Evolutionary conservation across 2,329 filamentous ascomycete genomes (phyloP), one percentile per base, ranked within the genome.

Genomic region (Aspergillus calidoustus): DNA sequence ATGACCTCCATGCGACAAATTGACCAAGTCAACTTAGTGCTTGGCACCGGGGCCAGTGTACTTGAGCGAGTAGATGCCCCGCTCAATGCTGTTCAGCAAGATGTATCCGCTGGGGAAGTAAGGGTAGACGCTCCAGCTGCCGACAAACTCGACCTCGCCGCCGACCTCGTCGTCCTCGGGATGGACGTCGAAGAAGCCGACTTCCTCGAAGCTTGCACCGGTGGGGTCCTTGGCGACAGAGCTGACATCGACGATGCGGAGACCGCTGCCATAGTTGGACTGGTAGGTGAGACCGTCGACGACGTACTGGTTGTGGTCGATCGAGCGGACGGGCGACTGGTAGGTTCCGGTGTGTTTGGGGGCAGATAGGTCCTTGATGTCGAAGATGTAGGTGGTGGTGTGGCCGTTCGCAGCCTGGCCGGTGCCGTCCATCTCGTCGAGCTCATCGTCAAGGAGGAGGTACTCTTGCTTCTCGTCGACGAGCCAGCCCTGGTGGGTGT

Each of bases 251-350:
- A 67, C 64, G 38, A 67, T 61, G 25, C 65, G 64, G 43, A 67
- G 59, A 9, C 65, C 65, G 25, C 65, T 67, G 17, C 61, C 62
- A n/a, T 67, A 67, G 47, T 67, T 67, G 7, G 57, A 52, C 51
- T 66, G 64, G 50, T 67, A 67, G 4, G 64, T 31, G 7, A 67
- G 52, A 4, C 65, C 65, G 7, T 65, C 56, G 23, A 67, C 15
- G n/a, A 67, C 65, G 43, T 67, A 66, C 55, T 67, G 65, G 57
- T 67, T 67, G 54, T 67, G 65, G 31, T 67, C 65, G 58, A 67
- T 67, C 7, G 64, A 64, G 17, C 57, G 54, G 31, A 64, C 65
- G 11, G 65, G 65, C 1, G 64, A 66, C 62, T 67, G 64, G 60
- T 67, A 67, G 7, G 46, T 53, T 2, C 65, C 65, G 9, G 65